Conservation (phyloP, 2,329 filamentous ascomycete genomes). For the Fusarium buharicum region DNA sequence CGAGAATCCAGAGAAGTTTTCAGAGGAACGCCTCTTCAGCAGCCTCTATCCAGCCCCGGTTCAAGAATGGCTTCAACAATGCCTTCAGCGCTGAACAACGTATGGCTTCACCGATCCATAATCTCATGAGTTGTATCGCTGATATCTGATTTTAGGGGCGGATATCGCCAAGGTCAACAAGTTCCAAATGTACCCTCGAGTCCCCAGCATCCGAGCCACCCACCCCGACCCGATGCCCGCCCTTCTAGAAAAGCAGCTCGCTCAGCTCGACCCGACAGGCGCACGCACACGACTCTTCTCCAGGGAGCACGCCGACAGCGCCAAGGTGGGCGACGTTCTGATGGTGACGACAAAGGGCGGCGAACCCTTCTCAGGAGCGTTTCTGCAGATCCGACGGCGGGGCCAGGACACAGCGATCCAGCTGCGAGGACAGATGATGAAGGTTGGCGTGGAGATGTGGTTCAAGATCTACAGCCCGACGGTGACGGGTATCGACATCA, state of each 20-base stretch:
- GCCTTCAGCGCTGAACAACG: conserved; percentile 50
- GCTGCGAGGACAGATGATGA: conserved; percentile 85
- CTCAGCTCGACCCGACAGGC: conserved; percentile 83
- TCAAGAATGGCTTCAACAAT: conserved; percentile 28
- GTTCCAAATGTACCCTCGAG: conserved; percentile 66
- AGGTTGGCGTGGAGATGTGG: conserved; percentile 95
- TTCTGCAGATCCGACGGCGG: conserved; percentile 85
- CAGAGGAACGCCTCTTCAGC: conserved; percentile 61
- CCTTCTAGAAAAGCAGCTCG: conserved; percentile 75
- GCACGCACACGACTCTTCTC: conserved; percentile 85
- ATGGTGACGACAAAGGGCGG: conserved; percentile 83
- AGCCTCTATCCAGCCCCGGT: conserved; percentile 32
- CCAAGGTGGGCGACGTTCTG: conserved; percentile 87
- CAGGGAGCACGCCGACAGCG: conserved; percentile 78
- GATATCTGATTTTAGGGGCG: conserved; percentile 42
- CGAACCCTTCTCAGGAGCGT: conserved; percentile 90
- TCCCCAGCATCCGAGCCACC: conserved; percentile 63
- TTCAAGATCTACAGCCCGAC: conserved; percentile 94
- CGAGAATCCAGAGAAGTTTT: conserved; percentile 60
- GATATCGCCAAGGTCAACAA: conserved; percentile 51
- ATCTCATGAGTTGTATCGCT: conserved; percentile 10
- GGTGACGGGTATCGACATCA: conserved; percentile 90
- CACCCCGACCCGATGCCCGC: conserved; percentile 75
- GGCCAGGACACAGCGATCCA: conserved; percentile 90
- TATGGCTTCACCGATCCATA: conserved; percentile 39